phyloP scores from a whole-genome alignment of 768 basidiomycete genomes.

The Boletus edulis region DNA sequence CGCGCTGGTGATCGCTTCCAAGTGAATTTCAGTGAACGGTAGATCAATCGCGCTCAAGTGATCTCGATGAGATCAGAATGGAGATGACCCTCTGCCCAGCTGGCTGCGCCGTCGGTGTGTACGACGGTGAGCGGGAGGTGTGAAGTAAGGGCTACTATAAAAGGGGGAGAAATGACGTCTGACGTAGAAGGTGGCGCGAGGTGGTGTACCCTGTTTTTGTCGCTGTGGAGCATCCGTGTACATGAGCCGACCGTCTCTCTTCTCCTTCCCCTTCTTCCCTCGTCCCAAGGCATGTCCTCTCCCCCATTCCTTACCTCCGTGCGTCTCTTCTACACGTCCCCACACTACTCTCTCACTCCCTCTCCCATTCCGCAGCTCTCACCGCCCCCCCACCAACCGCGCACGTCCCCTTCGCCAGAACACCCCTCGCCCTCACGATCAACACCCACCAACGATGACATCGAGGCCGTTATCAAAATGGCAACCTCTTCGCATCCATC shows the following conservation, averaged over 20 bases:
- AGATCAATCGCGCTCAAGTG: too few species aligned
- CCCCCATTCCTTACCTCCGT: slow-evolving; percentile 3
- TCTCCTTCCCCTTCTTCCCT: neutral
- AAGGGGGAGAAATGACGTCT: slow-evolving; percentile 31
- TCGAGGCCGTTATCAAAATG: slow-evolving; percentile 88
- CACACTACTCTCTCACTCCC: neutral
- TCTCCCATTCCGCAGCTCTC: slow-evolving; percentile 12
- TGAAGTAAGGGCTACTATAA: slow-evolving; percentile 6
- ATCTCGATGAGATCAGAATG: too few species aligned
- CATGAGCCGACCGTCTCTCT: slow-evolving; percentile 18
- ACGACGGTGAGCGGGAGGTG: slow-evolving; percentile 1
- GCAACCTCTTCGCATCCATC: slow-evolving; percentile 73
- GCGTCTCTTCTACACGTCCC: neutral
- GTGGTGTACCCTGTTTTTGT: slow-evolving; percentile 35
- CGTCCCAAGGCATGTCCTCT: slow-evolving; percentile 14
- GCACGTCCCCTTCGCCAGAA: slow-evolving; percentile 5
- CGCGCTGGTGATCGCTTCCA: too few species aligned
- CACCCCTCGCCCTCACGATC: slow-evolving; percentile 8
- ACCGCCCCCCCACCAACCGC: neutral
- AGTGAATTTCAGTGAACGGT: too few species aligned
- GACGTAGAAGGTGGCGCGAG: slow-evolving; percentile 30
- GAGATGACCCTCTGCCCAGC: neutral
- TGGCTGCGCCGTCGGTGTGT: neutral
- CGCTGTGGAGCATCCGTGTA: slow-evolving; percentile 34
- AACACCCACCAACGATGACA: slow-evolving; percentile 72